Percentiles rank a stretch among this genome's conserved stretches.
These are phyloP conservation scores for Galeopsis tetrahit DNA, from an alignment of 257 asterid genomes.

Conservation along the genomic window DNA sequence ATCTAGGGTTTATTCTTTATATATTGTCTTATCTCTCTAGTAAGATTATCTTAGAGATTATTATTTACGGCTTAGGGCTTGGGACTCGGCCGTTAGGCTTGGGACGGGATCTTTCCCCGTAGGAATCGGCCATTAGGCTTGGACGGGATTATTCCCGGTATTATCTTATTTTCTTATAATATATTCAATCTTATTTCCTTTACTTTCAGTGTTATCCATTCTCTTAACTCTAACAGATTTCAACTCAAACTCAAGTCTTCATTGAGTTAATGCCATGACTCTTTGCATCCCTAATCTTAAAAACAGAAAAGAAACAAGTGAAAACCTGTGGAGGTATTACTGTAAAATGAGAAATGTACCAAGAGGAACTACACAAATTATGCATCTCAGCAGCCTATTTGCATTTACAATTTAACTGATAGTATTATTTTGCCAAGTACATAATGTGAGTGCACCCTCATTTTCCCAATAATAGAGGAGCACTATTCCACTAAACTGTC, in stretches of 20 bases:
- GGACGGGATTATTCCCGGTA: too few species aligned
- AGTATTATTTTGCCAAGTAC: conserved; percentile 23
- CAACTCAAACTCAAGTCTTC: background rate
- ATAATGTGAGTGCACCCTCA: conserved; percentile 36
- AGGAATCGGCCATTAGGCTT: too few species aligned
- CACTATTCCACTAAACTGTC: conserved; percentile 36
- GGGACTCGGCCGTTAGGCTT: too few species aligned
- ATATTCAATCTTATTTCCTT: too few species aligned
- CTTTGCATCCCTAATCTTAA: background rate
- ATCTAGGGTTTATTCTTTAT: too few species aligned
- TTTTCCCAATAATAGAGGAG: conserved; percentile 30
- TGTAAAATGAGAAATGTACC: background rate
- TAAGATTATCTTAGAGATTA: too few species aligned
- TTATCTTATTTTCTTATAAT: too few species aligned
- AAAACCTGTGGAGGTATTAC: background rate
- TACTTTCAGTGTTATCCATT: too few species aligned
- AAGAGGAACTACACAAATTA: conserved; percentile 13
- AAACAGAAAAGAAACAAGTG: background rate
- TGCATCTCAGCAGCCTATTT: conserved; percentile 30
- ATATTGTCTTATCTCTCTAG: too few species aligned
- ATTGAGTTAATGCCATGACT: background rate
- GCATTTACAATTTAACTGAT: conserved; percentile 34
- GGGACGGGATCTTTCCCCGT: too few species aligned
- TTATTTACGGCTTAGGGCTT: too few species aligned
- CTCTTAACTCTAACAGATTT: too few species aligned